A percentile compares a stretch with the other conserved stretches of the same genome.
phyloP scores from a whole-genome alignment of 495 filamentous ascomycete genomes.

The Pseudoneurospora amorphoporcata region DNA sequence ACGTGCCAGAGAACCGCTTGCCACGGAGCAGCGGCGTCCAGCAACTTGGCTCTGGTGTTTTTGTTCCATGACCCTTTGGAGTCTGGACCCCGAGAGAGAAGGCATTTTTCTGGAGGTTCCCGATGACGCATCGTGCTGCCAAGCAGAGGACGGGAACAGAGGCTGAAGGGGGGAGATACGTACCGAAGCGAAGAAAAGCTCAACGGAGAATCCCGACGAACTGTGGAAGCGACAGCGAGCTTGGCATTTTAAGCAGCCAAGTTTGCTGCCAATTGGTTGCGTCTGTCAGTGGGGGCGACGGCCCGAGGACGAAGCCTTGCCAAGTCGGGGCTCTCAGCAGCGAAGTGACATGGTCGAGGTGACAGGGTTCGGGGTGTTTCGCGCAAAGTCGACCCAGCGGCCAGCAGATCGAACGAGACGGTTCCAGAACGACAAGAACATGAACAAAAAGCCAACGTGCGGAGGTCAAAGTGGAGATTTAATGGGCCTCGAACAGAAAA shows the following conservation, averaged over 20 bases:
- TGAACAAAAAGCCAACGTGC: background rate
- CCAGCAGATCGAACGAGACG: background rate
- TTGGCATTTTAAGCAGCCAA: background rate
- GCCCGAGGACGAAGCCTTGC: background rate
- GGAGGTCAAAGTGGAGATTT: background rate
- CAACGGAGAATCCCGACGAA: background rate
- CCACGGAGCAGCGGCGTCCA: background rate
- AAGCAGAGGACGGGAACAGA: background rate
- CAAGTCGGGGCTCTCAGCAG: background rate
- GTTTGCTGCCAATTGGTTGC: background rate
- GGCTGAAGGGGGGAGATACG: background rate
- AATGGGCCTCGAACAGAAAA: background rate
- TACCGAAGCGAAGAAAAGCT: background rate
- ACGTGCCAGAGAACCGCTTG: background rate
- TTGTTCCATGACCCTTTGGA: background rate
- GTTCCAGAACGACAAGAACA: background rate
- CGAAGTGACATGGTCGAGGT: background rate
- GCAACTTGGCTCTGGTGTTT: background rate
- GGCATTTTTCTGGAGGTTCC: background rate
- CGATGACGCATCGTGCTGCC: background rate
- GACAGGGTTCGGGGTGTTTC: background rate
- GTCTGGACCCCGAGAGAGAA: background rate
- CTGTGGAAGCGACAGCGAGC: background rate
- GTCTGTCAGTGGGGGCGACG: background rate
- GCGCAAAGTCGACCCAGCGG: background rate